phyloP scores from a whole-genome alignment of 306 rosid species.

The Argentina anserina region DNA sequence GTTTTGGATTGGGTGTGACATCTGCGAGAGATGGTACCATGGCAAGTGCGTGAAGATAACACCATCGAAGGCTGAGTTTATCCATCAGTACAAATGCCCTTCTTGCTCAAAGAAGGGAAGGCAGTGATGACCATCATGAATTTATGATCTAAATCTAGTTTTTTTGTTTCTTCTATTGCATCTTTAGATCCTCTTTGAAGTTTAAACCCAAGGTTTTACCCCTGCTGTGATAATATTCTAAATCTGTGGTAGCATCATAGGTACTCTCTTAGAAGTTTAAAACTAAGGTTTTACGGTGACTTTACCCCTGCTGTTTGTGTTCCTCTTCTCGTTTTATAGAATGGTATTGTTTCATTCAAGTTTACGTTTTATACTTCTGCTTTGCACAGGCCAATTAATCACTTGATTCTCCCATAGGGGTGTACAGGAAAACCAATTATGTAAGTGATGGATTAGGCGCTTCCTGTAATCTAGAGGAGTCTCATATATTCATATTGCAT shows the following conservation, averaged over 20 bases:
- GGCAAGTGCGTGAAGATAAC: conserved; percentile 64
- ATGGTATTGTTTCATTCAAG: background rate
- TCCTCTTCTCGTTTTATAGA: background rate
- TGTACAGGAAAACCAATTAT: background rate
- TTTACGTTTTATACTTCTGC: background rate
- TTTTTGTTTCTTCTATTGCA: background rate
- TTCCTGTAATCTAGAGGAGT: background rate
- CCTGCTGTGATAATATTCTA: background rate
- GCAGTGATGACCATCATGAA: conserved; percentile 21
- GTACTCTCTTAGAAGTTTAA: background rate
- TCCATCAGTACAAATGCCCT: conserved; percentile 56
- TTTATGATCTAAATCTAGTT: background rate
- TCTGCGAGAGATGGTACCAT: conserved; percentile 62
- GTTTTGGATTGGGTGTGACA: conserved; percentile 64
- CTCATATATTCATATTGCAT: background rate
- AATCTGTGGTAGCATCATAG: background rate
- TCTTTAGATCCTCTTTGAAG: background rate
- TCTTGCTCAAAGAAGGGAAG: conserved; percentile 46
- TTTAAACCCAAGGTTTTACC: no score
- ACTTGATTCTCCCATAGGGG: background rate
- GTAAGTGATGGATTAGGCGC: background rate
- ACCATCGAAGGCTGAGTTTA: conserved; percentile 50
- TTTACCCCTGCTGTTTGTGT: background rate
- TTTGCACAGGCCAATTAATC: background rate
- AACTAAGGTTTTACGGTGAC: background rate